phyloP scores from a whole-genome alignment of 495 filamentous ascomycete species.

The Aspergillus bertholletiae region DNA sequence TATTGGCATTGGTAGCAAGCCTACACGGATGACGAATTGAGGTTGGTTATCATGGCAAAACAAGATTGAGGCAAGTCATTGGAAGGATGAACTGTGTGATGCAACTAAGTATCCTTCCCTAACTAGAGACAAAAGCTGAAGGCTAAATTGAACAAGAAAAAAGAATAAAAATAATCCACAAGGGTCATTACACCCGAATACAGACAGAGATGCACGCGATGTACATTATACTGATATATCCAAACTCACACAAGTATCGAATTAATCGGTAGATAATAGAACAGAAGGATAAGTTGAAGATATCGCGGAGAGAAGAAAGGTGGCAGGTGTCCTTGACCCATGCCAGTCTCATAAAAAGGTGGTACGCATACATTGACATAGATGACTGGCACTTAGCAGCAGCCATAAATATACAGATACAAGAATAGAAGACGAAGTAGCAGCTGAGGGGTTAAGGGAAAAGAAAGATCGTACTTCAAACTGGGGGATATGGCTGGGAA shows the following conservation, averaged over 20 bases:
- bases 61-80: not conserved
- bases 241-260: not conserved
- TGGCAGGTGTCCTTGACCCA: not conserved
- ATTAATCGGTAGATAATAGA: constrained; percentile 3
- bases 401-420: constrained; percentile 18
- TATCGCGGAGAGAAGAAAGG: constrained; percentile 7
- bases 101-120: not conserved
- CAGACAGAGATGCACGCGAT: constrained; percentile 4
- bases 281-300: constrained; percentile 2
- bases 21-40: not conserved
- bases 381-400: not conserved
- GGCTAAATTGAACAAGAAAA: not conserved
- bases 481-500: not conserved
- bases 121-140: not conserved
- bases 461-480: not conserved
- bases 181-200: constrained; percentile 1
- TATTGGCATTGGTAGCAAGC: too few relatives aligned
- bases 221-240: constrained; percentile 3
- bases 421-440: too few relatives aligned
- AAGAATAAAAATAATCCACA: not conserved
- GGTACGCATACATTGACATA: constrained; percentile 1
- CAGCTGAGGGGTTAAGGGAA: constrained; percentile 2
- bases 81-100: not conserved
- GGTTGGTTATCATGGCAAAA: not conserved
- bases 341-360: not conserved